A percentile compares a stretch with the other conserved stretches of the same genome.
phyloP scores from a whole-genome alignment of 2,329 filamentous ascomycete genomes.

The Colletotrichum graminicola region DNA sequence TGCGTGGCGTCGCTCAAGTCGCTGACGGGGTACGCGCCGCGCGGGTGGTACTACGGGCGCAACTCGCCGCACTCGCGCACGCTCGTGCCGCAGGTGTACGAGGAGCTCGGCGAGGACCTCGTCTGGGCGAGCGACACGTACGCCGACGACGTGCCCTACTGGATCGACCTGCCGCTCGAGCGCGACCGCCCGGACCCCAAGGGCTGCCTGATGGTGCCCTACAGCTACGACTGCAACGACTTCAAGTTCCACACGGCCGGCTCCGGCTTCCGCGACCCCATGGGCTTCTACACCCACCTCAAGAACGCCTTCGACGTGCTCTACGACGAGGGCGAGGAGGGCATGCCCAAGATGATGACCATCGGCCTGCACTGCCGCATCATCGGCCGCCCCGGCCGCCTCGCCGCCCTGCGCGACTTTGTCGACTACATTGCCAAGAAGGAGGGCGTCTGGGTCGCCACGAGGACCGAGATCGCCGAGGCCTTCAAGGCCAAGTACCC shows the following conservation, averaged over 20 bases:
- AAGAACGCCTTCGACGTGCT: constrained; percentile 66
- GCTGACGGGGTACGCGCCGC: constrained; percentile 59
- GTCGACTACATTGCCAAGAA: constrained; percentile 65
- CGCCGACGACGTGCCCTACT: constrained; percentile 68
- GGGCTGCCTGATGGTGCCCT: constrained; percentile 67
- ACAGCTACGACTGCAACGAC: constrained; percentile 68
- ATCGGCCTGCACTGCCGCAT: constrained; percentile 66
- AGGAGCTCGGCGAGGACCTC: constrained; percentile 64
- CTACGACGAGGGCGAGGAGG: constrained; percentile 63
- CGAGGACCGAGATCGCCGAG: constrained; percentile 64
- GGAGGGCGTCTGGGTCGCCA: constrained; percentile 67
- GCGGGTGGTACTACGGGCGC: constrained; percentile 64
- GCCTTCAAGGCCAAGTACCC: constrained; percentile 61
- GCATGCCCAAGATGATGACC: constrained; percentile 69
- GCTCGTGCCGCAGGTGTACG: constrained; percentile 61
- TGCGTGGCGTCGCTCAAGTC: constrained; percentile 56
- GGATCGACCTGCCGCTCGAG: constrained; percentile 65
- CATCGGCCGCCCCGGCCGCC: constrained; percentile 64
- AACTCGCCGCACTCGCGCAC: constrained; percentile 58
- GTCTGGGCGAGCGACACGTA: constrained; percentile 64
- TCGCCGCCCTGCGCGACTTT: constrained; percentile 63
- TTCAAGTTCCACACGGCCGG: constrained; percentile 56
- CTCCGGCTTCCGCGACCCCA: constrained; percentile 59
- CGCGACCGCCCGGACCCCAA: constrained; percentile 54
- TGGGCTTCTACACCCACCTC: constrained; percentile 60